These are phyloP conservation scores for Fraxinus xanthoxyloides DNA, from an alignment of 305 asterid genomes.

Conservation along the genomic window DNA sequence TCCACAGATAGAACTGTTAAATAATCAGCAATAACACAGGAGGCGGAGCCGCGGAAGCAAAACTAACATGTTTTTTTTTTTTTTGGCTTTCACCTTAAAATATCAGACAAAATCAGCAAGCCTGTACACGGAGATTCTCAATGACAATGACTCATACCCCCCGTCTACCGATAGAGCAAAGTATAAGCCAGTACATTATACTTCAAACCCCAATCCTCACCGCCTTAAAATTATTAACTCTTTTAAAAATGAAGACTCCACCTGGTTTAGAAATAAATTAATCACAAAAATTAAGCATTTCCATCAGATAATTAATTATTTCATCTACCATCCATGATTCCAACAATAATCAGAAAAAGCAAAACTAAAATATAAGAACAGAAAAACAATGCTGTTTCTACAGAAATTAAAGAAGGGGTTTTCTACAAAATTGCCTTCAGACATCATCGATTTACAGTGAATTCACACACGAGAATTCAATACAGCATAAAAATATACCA, in stretches of 20 bases:
- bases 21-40: constrained; percentile 19
- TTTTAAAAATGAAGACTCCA: constrained; percentile 7
- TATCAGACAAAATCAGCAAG: constrained; percentile 14
- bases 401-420: neutral
- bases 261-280: neutral
- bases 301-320: constrained; percentile 12
- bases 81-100: constrained; percentile 20
- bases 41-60: neutral
- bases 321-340: constrained; percentile 1
- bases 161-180: constrained; percentile 23
- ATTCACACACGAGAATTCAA: constrained; percentile 19
- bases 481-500: constrained; percentile 14
- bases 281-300: constrained; percentile 9
- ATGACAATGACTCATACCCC: constrained; percentile 21
- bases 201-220: constrained; percentile 27
- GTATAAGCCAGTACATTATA: constrained; percentile 18
- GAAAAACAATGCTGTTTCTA: neutral
- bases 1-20: constrained; percentile 23
- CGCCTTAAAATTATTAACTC: constrained; percentile 13
- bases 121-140: constrained; percentile 13
- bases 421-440: constrained; percentile 21
- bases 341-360: constrained; percentile 2
- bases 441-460: constrained; percentile 20
- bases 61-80: constrained; percentile 17
- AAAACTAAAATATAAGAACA: neutral